A percentile compares a stretch with the other conserved stretches of the same genome.
phyloP scores from a whole-genome alignment of 2,329 filamentous ascomycete species.

The Plectosphaerella plurivora region DNA sequence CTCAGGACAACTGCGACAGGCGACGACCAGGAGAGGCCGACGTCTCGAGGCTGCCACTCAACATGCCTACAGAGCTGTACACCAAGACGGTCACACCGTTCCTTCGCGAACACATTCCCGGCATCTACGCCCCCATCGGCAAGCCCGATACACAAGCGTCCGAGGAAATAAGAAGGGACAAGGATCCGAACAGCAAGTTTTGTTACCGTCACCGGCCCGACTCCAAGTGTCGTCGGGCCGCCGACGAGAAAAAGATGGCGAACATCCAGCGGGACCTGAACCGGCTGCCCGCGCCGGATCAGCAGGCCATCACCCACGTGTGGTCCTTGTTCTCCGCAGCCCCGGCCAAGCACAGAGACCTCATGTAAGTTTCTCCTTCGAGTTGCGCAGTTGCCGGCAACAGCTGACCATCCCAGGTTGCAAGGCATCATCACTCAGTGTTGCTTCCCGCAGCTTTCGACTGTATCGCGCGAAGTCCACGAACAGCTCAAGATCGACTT shows the following conservation, averaged over 20 bases:
- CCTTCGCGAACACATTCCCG: constrained; percentile 84
- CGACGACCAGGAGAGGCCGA: constrained; percentile 45
- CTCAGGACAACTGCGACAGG: constrained; percentile 44
- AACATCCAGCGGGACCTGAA: constrained; percentile 86
- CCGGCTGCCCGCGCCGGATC: constrained; percentile 74
- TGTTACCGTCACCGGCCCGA: constrained; percentile 95
- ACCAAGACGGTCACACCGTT: constrained; percentile 82
- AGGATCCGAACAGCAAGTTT: constrained; percentile 76
- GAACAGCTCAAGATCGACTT: constrained; percentile 99
- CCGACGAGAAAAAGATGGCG: constrained; percentile 95
- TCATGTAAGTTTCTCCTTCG: constrained; percentile 57
- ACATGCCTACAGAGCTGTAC: constrained; percentile 62
- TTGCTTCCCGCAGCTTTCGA: constrained; percentile 95
- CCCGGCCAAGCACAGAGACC: constrained; percentile 84
- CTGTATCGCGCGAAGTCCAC: constrained; percentile 82
- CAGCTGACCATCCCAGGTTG: constrained; percentile 33
- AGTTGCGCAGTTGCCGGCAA: background rate
- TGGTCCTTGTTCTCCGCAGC: constrained; percentile 98
- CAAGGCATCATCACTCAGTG: constrained; percentile 95
- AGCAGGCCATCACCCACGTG: constrained; percentile 93
- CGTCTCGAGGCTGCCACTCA: constrained; percentile 40
- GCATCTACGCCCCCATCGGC: constrained; percentile 77
- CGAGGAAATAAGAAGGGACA: constrained; percentile 30
- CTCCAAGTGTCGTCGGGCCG: constrained; percentile 86
- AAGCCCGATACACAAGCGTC: constrained; percentile 43